Percentiles rank a stretch among this genome's conserved stretches.
Conservation (phyloP, 495 filamentous ascomycete genomes). For the Daldinia caldariorum region DNA sequence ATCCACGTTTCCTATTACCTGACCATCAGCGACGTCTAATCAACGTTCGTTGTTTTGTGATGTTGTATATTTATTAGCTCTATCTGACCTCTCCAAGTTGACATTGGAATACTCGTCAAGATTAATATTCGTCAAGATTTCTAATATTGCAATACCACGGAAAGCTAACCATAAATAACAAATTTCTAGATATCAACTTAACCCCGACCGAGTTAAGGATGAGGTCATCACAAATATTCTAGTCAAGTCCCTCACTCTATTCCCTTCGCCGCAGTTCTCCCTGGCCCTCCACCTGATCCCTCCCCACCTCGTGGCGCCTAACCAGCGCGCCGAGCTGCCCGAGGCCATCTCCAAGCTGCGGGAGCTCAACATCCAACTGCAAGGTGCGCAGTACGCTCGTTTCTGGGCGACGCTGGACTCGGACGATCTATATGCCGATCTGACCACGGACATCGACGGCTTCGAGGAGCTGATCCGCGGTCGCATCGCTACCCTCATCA, state of each 20-base stretch:
- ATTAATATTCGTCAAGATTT: no score
- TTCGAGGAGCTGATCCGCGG: conserved; percentile 97
- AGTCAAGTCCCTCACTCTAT: conserved; percentile 95
- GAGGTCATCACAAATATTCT: conserved; percentile 99
- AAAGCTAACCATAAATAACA: background rate
- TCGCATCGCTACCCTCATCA: conserved; percentile 87
- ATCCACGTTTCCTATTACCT: conserved; percentile 99
- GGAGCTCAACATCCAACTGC: conserved; percentile 83
- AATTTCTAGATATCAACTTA: conserved; percentile 91
- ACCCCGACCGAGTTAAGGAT: conserved; percentile 95
- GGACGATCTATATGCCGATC: conserved; percentile 95
- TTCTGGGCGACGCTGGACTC: conserved; percentile 95
- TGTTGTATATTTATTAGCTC: conserved; percentile 69
- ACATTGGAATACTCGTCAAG: no score
- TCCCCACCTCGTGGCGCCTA: conserved; percentile 54
- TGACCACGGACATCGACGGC: conserved; percentile 90
- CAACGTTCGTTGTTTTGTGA: conserved; percentile 46
- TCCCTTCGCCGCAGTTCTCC: conserved; percentile 95
- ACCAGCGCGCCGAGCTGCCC: conserved; percentile 66
- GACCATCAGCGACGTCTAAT: conserved; percentile 65
- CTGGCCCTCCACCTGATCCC: conserved; percentile 91
- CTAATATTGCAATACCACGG: background rate
- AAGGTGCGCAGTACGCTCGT: conserved; percentile 81
- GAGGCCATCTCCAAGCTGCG: conserved; percentile 93
- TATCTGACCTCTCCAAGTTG: conserved; percentile 65